phyloP scores from a whole-genome alignment of 1,284 basidiomycete genomes.

The Ceratobasidium sp. region DNA sequence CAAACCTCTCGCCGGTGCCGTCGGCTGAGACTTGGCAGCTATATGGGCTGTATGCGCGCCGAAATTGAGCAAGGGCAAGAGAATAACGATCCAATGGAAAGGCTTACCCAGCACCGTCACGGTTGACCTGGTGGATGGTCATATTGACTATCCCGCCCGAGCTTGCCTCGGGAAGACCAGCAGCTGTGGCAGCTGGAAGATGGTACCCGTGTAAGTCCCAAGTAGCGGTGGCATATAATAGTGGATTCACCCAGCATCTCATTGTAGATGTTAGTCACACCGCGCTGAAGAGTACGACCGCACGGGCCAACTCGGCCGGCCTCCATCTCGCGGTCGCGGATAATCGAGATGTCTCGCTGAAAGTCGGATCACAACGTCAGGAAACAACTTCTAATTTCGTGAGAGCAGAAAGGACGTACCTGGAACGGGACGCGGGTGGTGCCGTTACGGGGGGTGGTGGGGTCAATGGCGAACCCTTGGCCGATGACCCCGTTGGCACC shows the following conservation, averaged over 20 bases:
- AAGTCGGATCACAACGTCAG: too few species aligned
- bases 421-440: too few species aligned
- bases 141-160: conserved; percentile 49
- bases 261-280: too few species aligned
- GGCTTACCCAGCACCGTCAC: conserved; percentile 51
- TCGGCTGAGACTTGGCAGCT: conserved; percentile 50
- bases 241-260: too few species aligned
- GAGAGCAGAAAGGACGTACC: not conserved
- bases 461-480: too few species aligned
- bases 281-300: too few species aligned
- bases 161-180: conserved; percentile 49
- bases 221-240: too few species aligned
- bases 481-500: conserved; percentile 44
- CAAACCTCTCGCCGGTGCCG: conserved; percentile 50
- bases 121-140: conserved; percentile 53
- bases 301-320: not conserved
- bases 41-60: conserved; percentile 48
- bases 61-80: not conserved
- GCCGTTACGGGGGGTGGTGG: too few species aligned
- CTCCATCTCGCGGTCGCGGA: not conserved
- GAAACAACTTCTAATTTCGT: too few species aligned
- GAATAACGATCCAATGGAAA: not conserved
- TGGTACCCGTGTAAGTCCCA: not conserved
- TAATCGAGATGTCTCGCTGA: too few species aligned
- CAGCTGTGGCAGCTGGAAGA: conserved; percentile 47